Conservation (phyloP, 176 grass and related monocot genomes). For the Carex myosuroides region DNA sequence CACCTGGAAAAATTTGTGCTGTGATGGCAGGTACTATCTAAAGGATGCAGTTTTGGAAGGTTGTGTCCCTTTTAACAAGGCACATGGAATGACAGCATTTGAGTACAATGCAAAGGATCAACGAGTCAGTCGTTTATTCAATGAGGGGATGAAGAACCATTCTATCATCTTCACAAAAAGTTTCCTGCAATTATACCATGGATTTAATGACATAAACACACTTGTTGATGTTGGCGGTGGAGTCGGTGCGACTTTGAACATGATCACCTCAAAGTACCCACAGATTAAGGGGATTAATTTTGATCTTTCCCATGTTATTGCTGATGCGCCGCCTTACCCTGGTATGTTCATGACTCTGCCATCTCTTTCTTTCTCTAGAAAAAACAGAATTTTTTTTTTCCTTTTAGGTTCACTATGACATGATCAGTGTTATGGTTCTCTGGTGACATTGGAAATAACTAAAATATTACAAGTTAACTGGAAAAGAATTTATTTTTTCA, state of each 20-base stretch:
- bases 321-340: not conserved
- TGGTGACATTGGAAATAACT: not conserved
- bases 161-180: conserved; percentile 26
- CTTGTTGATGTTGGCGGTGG: conserved; percentile 41
- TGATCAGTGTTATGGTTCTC: not conserved
- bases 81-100: conserved; percentile 31
- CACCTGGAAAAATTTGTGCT: not conserved
- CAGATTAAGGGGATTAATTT: conserved; percentile 27
- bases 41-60: conserved; percentile 31
- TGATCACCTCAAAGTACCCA: conserved; percentile 16
- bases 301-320: conserved; percentile 32
- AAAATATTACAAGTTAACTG: not conserved
- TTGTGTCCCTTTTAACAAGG: conserved; percentile 34
- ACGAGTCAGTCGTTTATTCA: conserved; percentile 29
- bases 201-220: not conserved
- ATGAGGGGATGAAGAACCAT: conserved; percentile 33
- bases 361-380: not conserved
- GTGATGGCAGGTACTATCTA: conserved; percentile 19
- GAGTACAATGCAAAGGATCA: conserved; percentile 31
- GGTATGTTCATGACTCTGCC: not conserved
- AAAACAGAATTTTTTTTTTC: not conserved
- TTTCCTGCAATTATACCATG: conserved; percentile 21
- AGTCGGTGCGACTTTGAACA: not conserved
- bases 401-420: not conserved
- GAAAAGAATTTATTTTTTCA: too few species aligned